A percentile compares a stretch with the other conserved stretches of the same genome.
phyloP scores from a whole-genome alignment of 2,329 filamentous ascomycete genomes.

The Alternaria burnsii region DNA sequence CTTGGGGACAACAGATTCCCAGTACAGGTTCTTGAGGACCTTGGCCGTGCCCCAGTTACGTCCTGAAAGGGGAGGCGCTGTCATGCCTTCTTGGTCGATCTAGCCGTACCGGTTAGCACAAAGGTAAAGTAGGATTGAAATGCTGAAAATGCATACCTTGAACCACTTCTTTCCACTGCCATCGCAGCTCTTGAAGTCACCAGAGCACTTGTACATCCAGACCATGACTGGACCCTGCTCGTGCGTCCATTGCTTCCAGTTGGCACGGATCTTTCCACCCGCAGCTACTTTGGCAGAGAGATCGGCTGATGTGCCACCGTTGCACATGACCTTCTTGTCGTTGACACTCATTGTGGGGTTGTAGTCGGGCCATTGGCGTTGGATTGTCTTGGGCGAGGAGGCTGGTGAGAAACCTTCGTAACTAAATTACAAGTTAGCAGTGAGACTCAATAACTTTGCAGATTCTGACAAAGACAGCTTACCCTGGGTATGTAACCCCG shows the following conservation, averaged over 20 bases:
- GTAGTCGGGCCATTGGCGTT: slow-evolving; percentile 67
- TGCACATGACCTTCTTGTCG: slow-evolving; percentile 64
- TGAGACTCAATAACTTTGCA: slow-evolving; percentile 22
- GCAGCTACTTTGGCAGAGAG: slow-evolving; percentile 59
- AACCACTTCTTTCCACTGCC: slow-evolving; percentile 65
- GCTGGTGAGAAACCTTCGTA: slow-evolving; percentile 63
- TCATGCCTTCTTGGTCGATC: slow-evolving; percentile 63
- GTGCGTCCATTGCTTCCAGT: slow-evolving; percentile 68
- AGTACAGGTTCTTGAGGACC: slow-evolving; percentile 60
- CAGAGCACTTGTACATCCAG: slow-evolving; percentile 61
- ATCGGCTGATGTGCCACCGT: slow-evolving; percentile 55
- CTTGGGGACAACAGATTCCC: slow-evolving; percentile 62
- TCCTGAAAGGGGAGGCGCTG: slow-evolving; percentile 55
- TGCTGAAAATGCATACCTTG: slow-evolving; percentile 55
- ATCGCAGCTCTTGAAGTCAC: slow-evolving; percentile 59
- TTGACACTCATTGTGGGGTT: slow-evolving; percentile 61
- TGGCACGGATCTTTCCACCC: slow-evolving; percentile 61
- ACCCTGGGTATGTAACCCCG: slow-evolving; percentile 45
- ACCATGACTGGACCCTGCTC: slow-evolving; percentile 67
- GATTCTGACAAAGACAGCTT: neutral
- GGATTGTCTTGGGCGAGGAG: slow-evolving; percentile 61
- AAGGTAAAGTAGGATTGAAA: neutral
- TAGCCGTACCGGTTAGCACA: neutral
- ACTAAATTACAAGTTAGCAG: slow-evolving; percentile 52
- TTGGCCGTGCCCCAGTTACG: slow-evolving; percentile 61